Evolutionary conservation across 306 rosid genomes (phyloP), one percentile per base, ranked within the genome.

Genomic region (Crataegus laevigata): DNA sequence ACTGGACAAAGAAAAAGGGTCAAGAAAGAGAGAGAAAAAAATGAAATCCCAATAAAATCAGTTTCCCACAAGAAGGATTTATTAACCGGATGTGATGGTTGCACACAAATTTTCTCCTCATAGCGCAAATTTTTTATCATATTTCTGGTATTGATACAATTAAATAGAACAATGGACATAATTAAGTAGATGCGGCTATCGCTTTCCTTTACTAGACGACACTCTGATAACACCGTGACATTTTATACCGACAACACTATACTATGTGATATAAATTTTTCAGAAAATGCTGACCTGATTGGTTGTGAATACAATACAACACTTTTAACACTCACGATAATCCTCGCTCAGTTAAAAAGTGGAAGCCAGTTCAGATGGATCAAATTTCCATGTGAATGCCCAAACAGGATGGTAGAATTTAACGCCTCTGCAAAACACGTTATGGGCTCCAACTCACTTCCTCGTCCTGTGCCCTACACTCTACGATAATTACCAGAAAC

Each of bases 391-490:
- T 7, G 72, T 66, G 63, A 68, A 69, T 2, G 1, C 63, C 62
- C 54, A 65, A 59, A 50, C 1, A 13, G 19, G 38, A 55, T 21
- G 79, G 65, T 70, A 76, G 75, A 73, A 65, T 69, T 29, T 70
- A 26, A 54, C 65, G 47, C 68, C 66, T 32, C 77, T 38, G 77
- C 75, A 8, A 66, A 57, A n/a, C 76, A 43, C 15, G 63, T 71
- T 71, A 79, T 82, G 92, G 89, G 73, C 82, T 82, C 78, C 83
- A 82, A 86, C 88, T 84, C 87, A 75, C 73, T 66, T 28, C 78
- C 73, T 32, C 81, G 89, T 88, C 90, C 28, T 79, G 12, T 85
- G 79, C 86, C 78, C 19, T 47, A 47, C 36, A 40, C 12, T 9
- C 12, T 40, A 3, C 43, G 0, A 10, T 10, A 7, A 36, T 36